Conservation (phyloP, 164 flowering plant genomes). For the Berberis thunbergii region DNA sequence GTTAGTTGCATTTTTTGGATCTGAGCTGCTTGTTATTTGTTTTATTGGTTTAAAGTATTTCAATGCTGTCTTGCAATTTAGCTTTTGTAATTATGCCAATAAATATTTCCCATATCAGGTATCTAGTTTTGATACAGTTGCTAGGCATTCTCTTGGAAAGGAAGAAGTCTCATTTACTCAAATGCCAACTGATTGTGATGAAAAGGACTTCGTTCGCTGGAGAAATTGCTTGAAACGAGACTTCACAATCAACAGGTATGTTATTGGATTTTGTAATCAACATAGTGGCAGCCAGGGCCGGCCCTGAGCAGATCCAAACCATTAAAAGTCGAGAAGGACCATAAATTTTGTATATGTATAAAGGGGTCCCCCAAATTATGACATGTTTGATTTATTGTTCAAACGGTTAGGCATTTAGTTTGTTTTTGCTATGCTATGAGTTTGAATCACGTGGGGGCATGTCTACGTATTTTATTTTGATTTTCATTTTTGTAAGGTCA, state of each 20-base stretch:
- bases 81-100: not conserved
- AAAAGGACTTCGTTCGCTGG: slow-evolving; percentile 52
- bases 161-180: slow-evolving; percentile 19
- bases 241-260: slow-evolving; percentile 84
- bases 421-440: no score
- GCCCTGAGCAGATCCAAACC: no score
- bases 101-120: slow-evolving; percentile 34
- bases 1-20: not conserved
- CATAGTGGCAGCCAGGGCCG: no score
- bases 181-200: slow-evolving; percentile 33
- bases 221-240: slow-evolving; percentile 60
- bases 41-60: not conserved
- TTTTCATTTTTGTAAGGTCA: no score
- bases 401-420: no score
- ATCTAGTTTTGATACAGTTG: slow-evolving; percentile 67
- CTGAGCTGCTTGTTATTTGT: not conserved
- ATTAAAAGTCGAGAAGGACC: no score
- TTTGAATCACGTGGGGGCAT: no score
- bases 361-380: no score
- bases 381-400: no score
- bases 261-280: not conserved
- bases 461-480: no score
- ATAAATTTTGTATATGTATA: no score
- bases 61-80: slow-evolving; percentile 1
- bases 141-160: slow-evolving; percentile 18